Conservation (phyloP, 2,329 filamentous ascomycete genomes). For the Lojkania enalia region DNA sequence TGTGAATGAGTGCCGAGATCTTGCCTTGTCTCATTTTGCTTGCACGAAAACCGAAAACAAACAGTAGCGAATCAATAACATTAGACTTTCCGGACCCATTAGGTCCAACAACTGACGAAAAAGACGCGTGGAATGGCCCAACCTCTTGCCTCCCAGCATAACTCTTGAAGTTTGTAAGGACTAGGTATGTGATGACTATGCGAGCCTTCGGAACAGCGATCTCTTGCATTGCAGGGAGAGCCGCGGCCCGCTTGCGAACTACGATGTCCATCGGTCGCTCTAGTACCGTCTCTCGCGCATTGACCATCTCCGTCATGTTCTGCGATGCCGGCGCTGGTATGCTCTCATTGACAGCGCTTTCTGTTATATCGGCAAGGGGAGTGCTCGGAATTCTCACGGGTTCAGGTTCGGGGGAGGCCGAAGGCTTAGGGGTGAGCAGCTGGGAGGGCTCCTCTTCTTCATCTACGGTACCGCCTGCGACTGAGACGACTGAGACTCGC, state of each 20-base stretch:
- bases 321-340: slow-evolving; percentile 42
- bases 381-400: slow-evolving; percentile 35
- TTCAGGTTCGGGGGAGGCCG: slow-evolving; percentile 58
- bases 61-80: slow-evolving; percentile 95
- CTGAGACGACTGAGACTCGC: slow-evolving; percentile 36
- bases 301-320: slow-evolving; percentile 67
- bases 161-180: slow-evolving; percentile 97
- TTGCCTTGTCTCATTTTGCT: slow-evolving; percentile 99
- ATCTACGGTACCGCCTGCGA: slow-evolving; percentile 44
- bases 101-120: slow-evolving; percentile 95
- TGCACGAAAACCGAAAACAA: slow-evolving; percentile 98
- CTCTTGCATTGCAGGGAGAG: slow-evolving; percentile 66
- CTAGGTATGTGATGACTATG: slow-evolving; percentile 88
- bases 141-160: slow-evolving; percentile 95
- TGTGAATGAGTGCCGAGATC: slow-evolving; percentile 96
- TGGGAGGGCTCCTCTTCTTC: slow-evolving; percentile 36
- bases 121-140: slow-evolving; percentile 93
- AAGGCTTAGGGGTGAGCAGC: slow-evolving; percentile 54
- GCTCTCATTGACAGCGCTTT: slow-evolving; percentile 65
- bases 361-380: slow-evolving; percentile 75
- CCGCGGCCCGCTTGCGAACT: slow-evolving; percentile 76
- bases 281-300: slow-evolving; percentile 73
- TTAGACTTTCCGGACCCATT: slow-evolving; percentile 99
- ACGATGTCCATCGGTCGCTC: slow-evolving; percentile 95
- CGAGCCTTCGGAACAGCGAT: slow-evolving; percentile 77